Percentiles rank a stretch among this genome's conserved stretches.
Evolutionary conservation across 495 filamentous ascomycete species (phyloP).

Genomic region (Daldinia caldariorum): DNA sequence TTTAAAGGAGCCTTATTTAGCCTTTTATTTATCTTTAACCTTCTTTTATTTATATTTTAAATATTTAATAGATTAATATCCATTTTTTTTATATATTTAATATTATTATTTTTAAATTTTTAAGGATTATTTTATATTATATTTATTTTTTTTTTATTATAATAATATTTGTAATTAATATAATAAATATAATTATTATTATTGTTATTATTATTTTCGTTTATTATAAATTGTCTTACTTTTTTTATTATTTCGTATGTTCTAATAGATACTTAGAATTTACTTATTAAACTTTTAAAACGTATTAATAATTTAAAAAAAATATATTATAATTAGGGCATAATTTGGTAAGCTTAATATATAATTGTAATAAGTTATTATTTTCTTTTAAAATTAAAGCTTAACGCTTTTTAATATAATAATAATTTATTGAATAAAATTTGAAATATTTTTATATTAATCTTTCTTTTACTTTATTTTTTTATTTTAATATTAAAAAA

Average conservation of each 20-base stretch:
- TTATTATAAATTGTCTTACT: neutral
- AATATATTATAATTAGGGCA: too few relatives aligned
- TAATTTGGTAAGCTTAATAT: too few relatives aligned
- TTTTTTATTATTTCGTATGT: too few relatives aligned
- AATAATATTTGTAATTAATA: neutral
- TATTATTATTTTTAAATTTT: neutral
- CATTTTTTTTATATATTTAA: neutral
- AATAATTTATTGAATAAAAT: neutral
- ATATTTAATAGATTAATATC: too few relatives aligned
- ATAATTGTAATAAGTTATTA: too few relatives aligned
- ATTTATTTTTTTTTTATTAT: neutral
- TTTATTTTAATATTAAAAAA: slow-evolving; percentile 9
- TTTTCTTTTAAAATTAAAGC: neutral
- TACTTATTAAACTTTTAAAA: too few relatives aligned
- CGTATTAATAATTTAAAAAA: too few relatives aligned
- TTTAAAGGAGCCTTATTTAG: too few relatives aligned
- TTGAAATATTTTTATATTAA: neutral
- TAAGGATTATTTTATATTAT: neutral
- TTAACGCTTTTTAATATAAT: slow-evolving; percentile 1
- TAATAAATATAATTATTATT: neutral
- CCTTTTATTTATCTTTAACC: too few relatives aligned
- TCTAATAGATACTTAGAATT: too few relatives aligned
- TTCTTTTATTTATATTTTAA: too few relatives aligned
- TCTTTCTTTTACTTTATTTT: neutral
- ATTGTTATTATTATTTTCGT: neutral